A percentile compares a stretch with the other conserved stretches of the same genome.
Conservation (phyloP, 31 red algal species). For the Porphyra umbilicalis region DNA sequence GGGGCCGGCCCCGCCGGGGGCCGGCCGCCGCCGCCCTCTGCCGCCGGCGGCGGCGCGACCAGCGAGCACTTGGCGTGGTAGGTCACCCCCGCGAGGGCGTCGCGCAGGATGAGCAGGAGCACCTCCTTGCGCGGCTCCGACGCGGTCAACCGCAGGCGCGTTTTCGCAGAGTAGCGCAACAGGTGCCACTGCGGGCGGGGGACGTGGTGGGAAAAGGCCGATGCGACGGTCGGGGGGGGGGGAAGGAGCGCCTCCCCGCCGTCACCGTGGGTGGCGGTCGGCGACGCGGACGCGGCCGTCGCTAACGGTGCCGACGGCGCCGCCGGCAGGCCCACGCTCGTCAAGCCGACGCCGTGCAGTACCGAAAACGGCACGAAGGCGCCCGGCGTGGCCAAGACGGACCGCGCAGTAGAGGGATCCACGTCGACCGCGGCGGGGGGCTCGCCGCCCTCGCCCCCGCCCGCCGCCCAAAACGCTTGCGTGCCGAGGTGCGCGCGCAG, state of each 20-base stretch:
- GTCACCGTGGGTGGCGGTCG: background rate
- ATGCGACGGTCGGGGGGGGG: background rate
- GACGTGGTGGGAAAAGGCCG: background rate
- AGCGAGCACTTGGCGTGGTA: constrained; percentile 1
- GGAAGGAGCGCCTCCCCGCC: no score
- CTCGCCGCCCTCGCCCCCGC: background rate
- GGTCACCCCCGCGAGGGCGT: background rate
- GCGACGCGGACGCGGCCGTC: background rate
- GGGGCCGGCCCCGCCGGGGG: no score
- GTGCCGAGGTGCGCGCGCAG: background rate
- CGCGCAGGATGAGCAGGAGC: background rate
- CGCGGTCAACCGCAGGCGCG: background rate
- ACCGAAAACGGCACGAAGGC: background rate
- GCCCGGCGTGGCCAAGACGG: background rate
- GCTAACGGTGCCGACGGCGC: no score
- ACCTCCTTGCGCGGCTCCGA: background rate
- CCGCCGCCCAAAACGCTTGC: constrained; percentile 1
- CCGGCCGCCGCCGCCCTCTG: no score
- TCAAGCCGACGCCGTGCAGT: background rate
- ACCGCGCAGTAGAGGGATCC: no score
- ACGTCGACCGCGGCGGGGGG: background rate
- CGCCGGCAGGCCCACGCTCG: background rate
- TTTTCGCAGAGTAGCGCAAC: background rate
- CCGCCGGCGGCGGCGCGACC: background rate
- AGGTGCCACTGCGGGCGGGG: background rate